Evolutionary conservation across 192 early-diverging fungal genomes (phyloP).

Genomic region (Rhizophlyctis rosea): DNA sequence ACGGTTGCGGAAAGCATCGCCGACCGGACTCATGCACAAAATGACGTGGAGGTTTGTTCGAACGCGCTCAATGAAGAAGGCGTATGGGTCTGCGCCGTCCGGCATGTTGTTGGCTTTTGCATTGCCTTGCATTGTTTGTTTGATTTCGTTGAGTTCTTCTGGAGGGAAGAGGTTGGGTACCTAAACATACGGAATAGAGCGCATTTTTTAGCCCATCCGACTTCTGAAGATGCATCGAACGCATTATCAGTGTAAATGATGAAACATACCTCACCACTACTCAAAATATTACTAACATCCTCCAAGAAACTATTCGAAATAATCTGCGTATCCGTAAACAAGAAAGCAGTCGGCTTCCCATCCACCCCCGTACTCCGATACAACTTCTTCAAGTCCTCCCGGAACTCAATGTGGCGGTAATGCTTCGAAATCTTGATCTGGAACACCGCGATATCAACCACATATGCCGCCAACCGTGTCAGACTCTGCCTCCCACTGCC

Average conservation of each 20-base stretch:
- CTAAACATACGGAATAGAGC: too few relatives aligned
- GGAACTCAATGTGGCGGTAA: constrained; percentile 53
- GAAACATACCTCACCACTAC: constrained; percentile 52
- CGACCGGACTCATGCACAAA: constrained; percentile 58
- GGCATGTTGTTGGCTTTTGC: constrained; percentile 27
- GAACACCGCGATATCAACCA: constrained; percentile 49
- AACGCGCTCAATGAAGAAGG: constrained; percentile 54
- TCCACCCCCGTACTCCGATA: constrained; percentile 50
- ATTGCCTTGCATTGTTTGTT: constrained; percentile 30
- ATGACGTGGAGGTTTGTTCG: constrained; percentile 54
- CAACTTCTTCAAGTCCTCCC: constrained; percentile 54
- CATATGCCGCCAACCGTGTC: constrained; percentile 49
- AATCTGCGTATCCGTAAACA: constrained; percentile 60
- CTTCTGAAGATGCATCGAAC: neutral
- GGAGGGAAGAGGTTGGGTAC: constrained; percentile 52
- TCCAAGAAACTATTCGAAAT: constrained; percentile 52
- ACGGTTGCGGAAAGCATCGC: constrained; percentile 55
- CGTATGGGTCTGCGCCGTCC: constrained; percentile 40
- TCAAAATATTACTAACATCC: constrained; percentile 57
- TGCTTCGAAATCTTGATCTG: constrained; percentile 64
- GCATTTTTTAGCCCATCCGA: too few relatives aligned
- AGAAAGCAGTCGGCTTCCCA: constrained; percentile 52
- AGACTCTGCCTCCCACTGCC: constrained; percentile 51
- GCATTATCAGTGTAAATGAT: too few relatives aligned
- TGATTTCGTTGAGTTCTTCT: constrained; percentile 52